phyloP scores from a whole-genome alignment of 345 rosid genomes.

The Rubroshorea leprosula region DNA sequence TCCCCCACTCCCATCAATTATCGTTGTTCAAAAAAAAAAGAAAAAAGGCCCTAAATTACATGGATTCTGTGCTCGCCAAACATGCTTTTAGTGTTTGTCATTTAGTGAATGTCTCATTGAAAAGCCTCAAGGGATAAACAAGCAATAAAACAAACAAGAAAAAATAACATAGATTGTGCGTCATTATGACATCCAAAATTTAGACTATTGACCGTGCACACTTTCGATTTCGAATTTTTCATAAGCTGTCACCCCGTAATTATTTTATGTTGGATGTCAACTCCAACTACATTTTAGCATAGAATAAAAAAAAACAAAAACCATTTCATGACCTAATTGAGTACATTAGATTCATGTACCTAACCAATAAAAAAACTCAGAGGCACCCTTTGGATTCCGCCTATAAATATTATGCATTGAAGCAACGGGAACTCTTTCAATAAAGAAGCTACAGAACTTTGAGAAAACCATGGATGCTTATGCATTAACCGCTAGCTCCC shows the following conservation, averaged over 20 bases:
- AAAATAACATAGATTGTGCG: background rate
- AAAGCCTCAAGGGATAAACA: background rate
- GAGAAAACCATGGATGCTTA: constrained; percentile 13
- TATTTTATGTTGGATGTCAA: no score
- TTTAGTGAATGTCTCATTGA: background rate
- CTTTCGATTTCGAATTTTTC: background rate
- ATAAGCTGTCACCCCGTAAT: background rate
- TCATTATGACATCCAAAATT: background rate
- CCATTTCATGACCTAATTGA: no score
- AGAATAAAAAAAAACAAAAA: no score
- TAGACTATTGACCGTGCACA: background rate
- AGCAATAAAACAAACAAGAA: no score
- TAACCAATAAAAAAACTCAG: no score
- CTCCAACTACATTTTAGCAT: no score
- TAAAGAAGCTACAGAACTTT: background rate
- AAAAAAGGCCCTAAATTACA: no score
- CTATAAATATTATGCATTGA: background rate
- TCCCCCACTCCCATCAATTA: no score
- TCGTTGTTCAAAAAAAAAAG: no score
- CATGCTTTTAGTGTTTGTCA: no score
- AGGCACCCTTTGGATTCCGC: no score
- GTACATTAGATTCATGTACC: background rate
- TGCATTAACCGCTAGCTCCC: background rate
- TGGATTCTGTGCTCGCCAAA: no score
- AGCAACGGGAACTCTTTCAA: background rate